phyloP scores from a whole-genome alignment of 148 eudicot species.

The Amaranthus cruentus region DNA sequence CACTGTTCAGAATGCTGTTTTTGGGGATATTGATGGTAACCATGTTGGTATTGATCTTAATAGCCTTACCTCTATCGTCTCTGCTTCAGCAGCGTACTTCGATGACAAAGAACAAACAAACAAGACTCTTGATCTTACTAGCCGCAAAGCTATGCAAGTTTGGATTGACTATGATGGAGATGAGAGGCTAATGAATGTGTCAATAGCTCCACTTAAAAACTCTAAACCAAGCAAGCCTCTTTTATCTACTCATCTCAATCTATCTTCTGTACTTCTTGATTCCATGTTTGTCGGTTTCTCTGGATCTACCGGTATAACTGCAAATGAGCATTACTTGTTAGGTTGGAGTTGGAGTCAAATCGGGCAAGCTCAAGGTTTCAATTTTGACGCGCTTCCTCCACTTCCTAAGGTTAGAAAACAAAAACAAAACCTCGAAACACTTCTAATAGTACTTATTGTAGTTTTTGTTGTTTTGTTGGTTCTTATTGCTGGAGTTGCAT shows the following conservation, averaged over 20 bases:
- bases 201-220: constrained; percentile 22
- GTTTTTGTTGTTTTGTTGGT: constrained; percentile 10
- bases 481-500: constrained; percentile 17
- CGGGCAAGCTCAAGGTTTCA: constrained; percentile 24
- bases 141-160: constrained; percentile 30
- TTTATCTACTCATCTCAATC: constrained; percentile 24
- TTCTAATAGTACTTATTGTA: constrained; percentile 17
- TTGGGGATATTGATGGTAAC: constrained; percentile 29
- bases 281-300: constrained; percentile 31
- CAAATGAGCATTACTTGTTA: constrained; percentile 29
- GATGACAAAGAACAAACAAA: constrained; percentile 3
- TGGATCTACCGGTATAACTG: constrained; percentile 28
- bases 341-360: constrained; percentile 34
- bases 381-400: constrained; percentile 22
- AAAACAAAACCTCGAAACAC: constrained; percentile 3
- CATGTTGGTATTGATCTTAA: constrained; percentile 37
- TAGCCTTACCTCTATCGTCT: constrained; percentile 18
- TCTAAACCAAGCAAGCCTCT: constrained; percentile 22
- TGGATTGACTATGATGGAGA: constrained; percentile 27
- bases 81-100: constrained; percentile 24
- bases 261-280: constrained; percentile 18
- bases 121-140: constrained; percentile 22
- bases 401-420: constrained; percentile 14
- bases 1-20: constrained; percentile 22
- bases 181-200: constrained; percentile 22